Conservation (phyloP, 1,284 basidiomycete genomes). For the Malassezia slooffiae region DNA sequence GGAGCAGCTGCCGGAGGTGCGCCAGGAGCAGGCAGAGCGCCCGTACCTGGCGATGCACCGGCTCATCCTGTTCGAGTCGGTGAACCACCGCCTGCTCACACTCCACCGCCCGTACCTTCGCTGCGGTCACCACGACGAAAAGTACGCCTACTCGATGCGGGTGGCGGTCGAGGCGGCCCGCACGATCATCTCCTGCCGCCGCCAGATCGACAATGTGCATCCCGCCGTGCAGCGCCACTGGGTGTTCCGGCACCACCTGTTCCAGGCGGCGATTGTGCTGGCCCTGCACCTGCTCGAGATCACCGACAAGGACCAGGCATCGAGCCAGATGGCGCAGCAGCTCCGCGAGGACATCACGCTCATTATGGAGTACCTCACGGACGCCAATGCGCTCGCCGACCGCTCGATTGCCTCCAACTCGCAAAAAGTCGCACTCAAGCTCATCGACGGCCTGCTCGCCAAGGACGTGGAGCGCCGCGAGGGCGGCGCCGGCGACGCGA, state of each 20-base stretch:
- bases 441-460: conserved; percentile 7
- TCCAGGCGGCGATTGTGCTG: conserved; percentile 62
- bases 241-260: conserved; percentile 57
- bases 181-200: conserved; percentile 14
- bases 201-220: conserved; percentile 18
- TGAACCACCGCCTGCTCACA: conserved; percentile 33
- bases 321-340: conserved; percentile 14
- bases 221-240: conserved; percentile 13
- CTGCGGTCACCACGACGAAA: conserved; percentile 28
- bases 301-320: conserved; percentile 65
- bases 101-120: conserved; percentile 32
- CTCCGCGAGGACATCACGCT: conserved; percentile 14
- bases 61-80: conserved; percentile 25
- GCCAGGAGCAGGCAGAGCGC: conserved; percentile 22
- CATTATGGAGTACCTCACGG: conserved; percentile 11
- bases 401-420: neutral
- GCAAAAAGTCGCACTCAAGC: conserved; percentile 13
- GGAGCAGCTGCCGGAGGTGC: conserved; percentile 30
- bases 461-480: conserved; percentile 2
- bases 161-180: conserved; percentile 15
- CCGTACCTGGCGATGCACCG: conserved; percentile 33
- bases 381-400: neutral
- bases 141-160: conserved; percentile 29
- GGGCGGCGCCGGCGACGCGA: neutral
- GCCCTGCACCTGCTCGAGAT: conserved; percentile 76